Evolutionary conservation across 2,329 filamentous ascomycete species (phyloP), one percentile per base, ranked within the genome.

Genomic region (Hypomyces perniciosus): DNA sequence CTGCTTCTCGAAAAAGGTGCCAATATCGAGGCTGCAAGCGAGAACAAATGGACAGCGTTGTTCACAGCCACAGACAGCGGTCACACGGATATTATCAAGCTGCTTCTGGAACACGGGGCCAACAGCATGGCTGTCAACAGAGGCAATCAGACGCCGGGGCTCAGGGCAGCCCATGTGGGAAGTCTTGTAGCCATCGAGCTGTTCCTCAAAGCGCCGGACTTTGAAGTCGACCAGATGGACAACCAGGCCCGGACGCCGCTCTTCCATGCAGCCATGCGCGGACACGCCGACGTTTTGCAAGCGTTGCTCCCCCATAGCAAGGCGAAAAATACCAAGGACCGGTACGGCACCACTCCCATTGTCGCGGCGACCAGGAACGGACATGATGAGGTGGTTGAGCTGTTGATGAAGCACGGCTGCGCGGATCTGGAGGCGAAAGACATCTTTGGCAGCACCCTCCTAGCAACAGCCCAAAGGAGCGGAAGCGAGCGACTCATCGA

Each of bases 181-280:
- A 30, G 43, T 2, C 7, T 41, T 10, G 38, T 28, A 12, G 28
- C 42, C 5, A 6, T 54, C 10, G 27, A 42, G 4, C 12, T 48
- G 4, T 54, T 54, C 12, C 38, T 52, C 27, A 13, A n/a, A 28
- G 5, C 29, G 4, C 45, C 28, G 1, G 35, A 33, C 6, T 52
- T 54, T 12, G 35, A 49, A 4, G 31, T 49, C 12, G 49, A 54
- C 6, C 20, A 42, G 5, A 28, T 48, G 6, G 50, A 54, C 10
- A 52, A 27, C n/a, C 12, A 31, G 2, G 52, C 45, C 31, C 49
- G 52, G 6, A 48, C 52, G 30, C 20, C 42, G 20, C 30, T 54
- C 45, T 54, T 54, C 38, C 50, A 52, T 8, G 52, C 52, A 5
- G 52, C 52, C 4, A 45, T 52, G 49, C 41, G 52, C 28, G 52